These are phyloP conservation scores for Funneliformis geosporum DNA, from an alignment of 192 early-diverging fungal genomes.

Conservation along the genomic window DNA sequence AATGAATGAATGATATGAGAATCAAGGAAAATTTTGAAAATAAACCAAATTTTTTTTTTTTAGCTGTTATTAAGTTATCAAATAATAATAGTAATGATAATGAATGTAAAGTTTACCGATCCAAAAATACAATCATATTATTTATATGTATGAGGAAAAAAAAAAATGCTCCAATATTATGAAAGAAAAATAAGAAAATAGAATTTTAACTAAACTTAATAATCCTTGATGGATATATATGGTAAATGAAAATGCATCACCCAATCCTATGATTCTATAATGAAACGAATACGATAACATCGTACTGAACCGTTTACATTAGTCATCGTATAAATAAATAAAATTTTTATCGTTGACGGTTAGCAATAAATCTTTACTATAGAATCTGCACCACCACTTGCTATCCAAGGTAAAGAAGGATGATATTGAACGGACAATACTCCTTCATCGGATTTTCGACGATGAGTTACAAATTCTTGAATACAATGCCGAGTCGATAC, in stretches of 20 bases:
- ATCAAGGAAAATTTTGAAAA: background rate
- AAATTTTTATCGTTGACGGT: background rate
- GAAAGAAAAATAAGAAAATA: background rate
- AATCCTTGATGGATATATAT: background rate
- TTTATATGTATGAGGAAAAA: background rate
- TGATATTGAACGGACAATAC: slow-evolving; percentile 67
- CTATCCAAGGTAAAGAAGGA: slow-evolving; percentile 51
- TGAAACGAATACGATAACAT: background rate
- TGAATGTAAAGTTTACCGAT: background rate
- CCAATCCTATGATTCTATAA: background rate
- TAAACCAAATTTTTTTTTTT: background rate
- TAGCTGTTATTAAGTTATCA: background rate
- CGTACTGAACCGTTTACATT: too few relatives aligned
- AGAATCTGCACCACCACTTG: slow-evolving; percentile 62
- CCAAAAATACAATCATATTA: background rate
- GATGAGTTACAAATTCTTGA: slow-evolving; percentile 73
- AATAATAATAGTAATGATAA: background rate
- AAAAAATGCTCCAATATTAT: background rate
- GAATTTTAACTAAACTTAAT: background rate
- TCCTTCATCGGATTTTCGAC: slow-evolving; percentile 75
- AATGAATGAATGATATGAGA: background rate
- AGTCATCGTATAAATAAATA: background rate
- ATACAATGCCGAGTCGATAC: slow-evolving; percentile 56
- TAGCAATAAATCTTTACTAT: slow-evolving; percentile 50
- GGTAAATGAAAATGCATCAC: background rate